These are phyloP conservation scores for Penicillium sp. DNA, from an alignment of 2,329 filamentous ascomycete genomes.

Conservation along the genomic window DNA sequence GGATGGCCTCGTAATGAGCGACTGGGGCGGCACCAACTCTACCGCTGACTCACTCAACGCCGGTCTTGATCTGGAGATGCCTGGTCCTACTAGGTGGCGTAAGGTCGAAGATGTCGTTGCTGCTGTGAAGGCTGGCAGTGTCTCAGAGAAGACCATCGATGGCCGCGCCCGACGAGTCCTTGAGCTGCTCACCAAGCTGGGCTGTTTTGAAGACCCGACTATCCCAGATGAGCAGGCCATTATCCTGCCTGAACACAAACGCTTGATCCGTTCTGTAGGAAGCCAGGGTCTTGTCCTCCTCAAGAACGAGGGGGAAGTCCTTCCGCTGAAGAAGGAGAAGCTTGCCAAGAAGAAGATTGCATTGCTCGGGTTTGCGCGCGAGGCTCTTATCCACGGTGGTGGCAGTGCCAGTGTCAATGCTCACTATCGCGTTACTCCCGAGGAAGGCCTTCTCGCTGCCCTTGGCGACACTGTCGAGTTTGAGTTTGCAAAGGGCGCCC, in stretches of 20 bases:
- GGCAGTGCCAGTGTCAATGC: conserved; percentile 15
- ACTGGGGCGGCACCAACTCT: conserved; percentile 16
- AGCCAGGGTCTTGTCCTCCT: conserved; percentile 15
- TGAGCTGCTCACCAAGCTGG: conserved; percentile 1
- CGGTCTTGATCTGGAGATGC: conserved; percentile 17
- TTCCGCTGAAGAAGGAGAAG: conserved; percentile 12
- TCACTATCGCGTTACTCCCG: conserved; percentile 12
- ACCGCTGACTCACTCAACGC: conserved; percentile 8
- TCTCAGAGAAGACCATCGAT: conserved; percentile 11
- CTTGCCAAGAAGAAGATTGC: conserved; percentile 10
- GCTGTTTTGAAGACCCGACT: conserved; percentile 8
- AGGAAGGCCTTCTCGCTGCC: conserved; percentile 12
- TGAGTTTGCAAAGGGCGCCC: conserved; percentile 15
- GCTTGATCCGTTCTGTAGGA: conserved; percentile 12
- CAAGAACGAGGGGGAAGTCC: conserved; percentile 6
- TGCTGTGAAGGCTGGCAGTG: conserved; percentile 7
- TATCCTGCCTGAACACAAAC: conserved; percentile 11
- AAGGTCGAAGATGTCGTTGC: conserved; percentile 5
- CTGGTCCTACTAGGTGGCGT: conserved; percentile 13
- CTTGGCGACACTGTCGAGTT: conserved; percentile 14
- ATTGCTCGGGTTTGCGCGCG: conserved; percentile 10
- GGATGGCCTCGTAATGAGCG: conserved; percentile 17
- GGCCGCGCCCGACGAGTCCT: conserved; percentile 8
- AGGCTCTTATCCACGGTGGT: conserved; percentile 15
- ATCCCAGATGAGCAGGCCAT: conserved; percentile 12